Evolutionary conservation across 192 early-diverging fungal species (phyloP), one percentile per base, ranked within the genome.

Genomic region (Umbelopsis ramanniana): DNA sequence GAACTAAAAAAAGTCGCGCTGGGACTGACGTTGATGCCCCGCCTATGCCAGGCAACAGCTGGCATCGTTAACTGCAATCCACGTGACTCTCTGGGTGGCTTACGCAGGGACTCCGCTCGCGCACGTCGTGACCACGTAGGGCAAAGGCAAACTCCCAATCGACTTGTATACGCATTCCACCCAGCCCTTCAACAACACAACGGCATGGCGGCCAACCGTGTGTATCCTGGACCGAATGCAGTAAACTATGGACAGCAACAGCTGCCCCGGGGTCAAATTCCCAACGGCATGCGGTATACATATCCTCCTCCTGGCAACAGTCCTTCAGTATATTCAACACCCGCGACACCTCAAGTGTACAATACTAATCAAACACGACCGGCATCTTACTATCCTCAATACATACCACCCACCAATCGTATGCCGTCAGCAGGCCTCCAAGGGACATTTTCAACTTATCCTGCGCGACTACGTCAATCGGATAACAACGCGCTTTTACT

Each of bases 401-500:
- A 63, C 57, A 63, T 37, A 35, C 57, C 26, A 14, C 57, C 57
- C 2, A 37, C 33, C 29, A 37, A 19, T 17, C 57, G 57, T 35
- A 19, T 37, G 7, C 33, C 55, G 11, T 72, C 71, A 9, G 37
- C 33, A 0, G 21, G 37, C 15, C 37, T 45, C 26, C 79, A 81
- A 14, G 85, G 83, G 37, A 71, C 79, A 1, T 87, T 76, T 24
- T 84, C 82, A 24, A 85, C 82, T 6, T 89, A 89, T 66, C 68
- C 84, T 6, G 74, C 82, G 19, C 78, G 87, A 46, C 72, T 89
- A 53, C 79, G 79, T 33, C 74, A 85, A 29, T 79, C 77, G 0
- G 84, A 82, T 54, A 83, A 84, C 69, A 86, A 80, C 33, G 80
- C 87, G 0, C 60, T 89, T 26, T 57, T 89, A 1, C 47, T 89